Conservation (phyloP, 352 stramenopile species). For the Phytophthora constricta region DNA sequence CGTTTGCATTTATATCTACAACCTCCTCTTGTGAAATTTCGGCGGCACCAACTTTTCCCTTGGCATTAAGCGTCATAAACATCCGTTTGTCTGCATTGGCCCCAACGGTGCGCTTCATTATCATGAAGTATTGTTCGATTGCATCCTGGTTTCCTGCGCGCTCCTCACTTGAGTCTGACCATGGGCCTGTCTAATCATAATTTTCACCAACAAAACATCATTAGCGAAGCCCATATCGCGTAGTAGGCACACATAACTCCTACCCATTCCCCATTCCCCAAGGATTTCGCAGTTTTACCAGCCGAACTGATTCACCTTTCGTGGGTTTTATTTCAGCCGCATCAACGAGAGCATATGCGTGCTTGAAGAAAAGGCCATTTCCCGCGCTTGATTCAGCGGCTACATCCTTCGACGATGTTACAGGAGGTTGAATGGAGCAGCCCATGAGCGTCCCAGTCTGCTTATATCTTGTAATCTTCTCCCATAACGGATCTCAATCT, state of each 20-base stretch:
- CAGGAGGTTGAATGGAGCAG: constrained; percentile 88
- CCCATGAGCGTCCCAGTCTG: constrained; percentile 90
- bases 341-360: constrained; percentile 89
- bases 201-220: no score
- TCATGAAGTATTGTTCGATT: constrained; percentile 79
- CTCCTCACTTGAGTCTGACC: constrained; percentile 83
- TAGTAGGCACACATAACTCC: no score
- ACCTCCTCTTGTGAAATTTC: constrained; percentile 81
- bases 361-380: constrained; percentile 87
- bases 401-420: constrained; percentile 62
- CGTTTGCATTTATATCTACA: constrained; percentile 80
- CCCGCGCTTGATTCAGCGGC: constrained; percentile 79
- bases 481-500: constrained; percentile 81
- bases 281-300: constrained; percentile 90
- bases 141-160: constrained; percentile 79
- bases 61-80: constrained; percentile 59
- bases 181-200: constrained; percentile 88
- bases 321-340: constrained; percentile 69
- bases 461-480: constrained; percentile 81
- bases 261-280: constrained; percentile 94
- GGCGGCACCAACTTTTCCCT: constrained; percentile 59
- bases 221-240: no score
- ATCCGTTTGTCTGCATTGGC: constrained; percentile 71
- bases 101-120: constrained; percentile 70
- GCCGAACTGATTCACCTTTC: constrained; percentile 53